phyloP scores from a whole-genome alignment of 257 asterid species.

The Marsdenia floribunda region DNA sequence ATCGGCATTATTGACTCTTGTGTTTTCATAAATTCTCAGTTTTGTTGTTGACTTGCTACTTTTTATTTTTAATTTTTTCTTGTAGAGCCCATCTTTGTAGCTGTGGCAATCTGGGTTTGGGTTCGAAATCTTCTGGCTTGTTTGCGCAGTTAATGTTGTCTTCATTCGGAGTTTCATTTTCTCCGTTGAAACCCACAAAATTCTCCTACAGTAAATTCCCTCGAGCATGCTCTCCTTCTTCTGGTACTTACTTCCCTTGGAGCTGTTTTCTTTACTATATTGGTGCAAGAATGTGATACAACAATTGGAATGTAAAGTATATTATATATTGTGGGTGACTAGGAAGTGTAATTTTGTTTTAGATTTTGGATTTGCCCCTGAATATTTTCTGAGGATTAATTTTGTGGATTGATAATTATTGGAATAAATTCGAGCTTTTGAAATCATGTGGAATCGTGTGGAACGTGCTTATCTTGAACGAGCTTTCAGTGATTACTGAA shows the following conservation, averaged over 20 bases:
- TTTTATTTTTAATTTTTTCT: constrained; percentile 1
- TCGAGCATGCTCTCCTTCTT: constrained; percentile 37
- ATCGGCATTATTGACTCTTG: neutral
- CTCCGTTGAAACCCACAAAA: constrained; percentile 27
- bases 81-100: constrained; percentile 35
- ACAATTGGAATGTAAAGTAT: neutral
- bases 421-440: neutral
- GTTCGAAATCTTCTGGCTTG: constrained; percentile 53
- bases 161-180: constrained; percentile 21
- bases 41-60: constrained; percentile 11
- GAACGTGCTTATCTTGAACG: neutral
- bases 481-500: constrained; percentile 1
- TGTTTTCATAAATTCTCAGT: neutral
- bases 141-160: constrained; percentile 32
- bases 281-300: neutral
- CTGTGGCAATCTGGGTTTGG: constrained; percentile 29
- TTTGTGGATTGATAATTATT: neutral
- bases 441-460: constrained; percentile 1
- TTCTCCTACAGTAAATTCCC: constrained; percentile 25
- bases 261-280: constrained; percentile 10
- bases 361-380: neutral
- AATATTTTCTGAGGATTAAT: neutral
- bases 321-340: neutral
- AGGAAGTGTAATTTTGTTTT: neutral
- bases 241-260: constrained; percentile 34